Evolutionary conservation across 2,329 filamentous ascomycete genomes (phyloP), one percentile per base, ranked within the genome.

Genomic region (Tympanopsis confertula): DNA sequence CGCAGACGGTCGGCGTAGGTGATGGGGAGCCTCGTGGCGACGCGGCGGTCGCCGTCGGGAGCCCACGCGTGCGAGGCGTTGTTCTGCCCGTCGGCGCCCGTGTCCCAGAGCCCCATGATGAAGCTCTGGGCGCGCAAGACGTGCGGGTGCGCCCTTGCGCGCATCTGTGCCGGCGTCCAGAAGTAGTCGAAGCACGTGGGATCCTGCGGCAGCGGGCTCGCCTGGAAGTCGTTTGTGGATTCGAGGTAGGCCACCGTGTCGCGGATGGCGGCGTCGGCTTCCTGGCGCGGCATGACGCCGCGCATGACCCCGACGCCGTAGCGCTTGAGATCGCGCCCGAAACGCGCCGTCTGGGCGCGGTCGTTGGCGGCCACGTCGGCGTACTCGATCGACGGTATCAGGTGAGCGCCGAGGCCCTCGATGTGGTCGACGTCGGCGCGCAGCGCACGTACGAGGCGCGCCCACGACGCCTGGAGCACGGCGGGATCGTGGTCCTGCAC

Each of bases 171-270:
- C 0, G 78, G 78, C 4, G 78, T 79, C 80, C 79, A 84, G 59
- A 82, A 84, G 48, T 83, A 71, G 55, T 84, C 79, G 56, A 78
- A 83, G 37, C 82, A 82, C 2, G 78, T 74, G 4, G 79, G 79
- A 29, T 78, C 74, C 46, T 76, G 70, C 0, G 67, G 62, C 1
- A 70, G 69, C 19, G 77, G 78, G 22, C 22, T 26, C 22, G 7
- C 22, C 7, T n/a, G 7, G n/a, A 26, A 26, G n/a, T 62, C 57
- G 47, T 62, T 59, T 44, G 66, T 68, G 15, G 64, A 65, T 37
- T 65, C 59, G 32, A 77, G 66, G 50, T 84, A 83, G 30, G 68
- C 62, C 44, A 71, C 65, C 10, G 75, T 71, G 47, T 76, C 67
- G 35, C 65, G 61, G 47, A 82, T 78, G 52, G 72, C 71, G 19